Evolutionary conservation across 1,284 basidiomycete species (phyloP).

Genomic region (Hortiboletus rubellus): DNA sequence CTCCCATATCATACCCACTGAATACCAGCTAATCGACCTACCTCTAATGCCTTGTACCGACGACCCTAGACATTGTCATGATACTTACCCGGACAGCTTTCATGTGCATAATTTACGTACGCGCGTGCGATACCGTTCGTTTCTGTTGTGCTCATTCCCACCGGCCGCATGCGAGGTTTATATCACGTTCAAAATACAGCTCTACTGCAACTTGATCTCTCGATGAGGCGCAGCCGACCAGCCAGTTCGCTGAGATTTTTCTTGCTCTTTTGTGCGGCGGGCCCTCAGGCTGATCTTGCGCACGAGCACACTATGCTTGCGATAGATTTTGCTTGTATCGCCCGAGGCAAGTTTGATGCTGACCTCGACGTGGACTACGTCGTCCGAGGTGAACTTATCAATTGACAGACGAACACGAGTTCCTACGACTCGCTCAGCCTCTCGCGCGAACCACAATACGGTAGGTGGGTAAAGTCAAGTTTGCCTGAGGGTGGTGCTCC

Average conservation of each 20-base stretch:
- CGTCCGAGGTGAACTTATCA: not conserved
- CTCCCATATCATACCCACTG: constrained; percentile 5
- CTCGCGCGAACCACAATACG: not conserved
- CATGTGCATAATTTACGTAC: constrained; percentile 25
- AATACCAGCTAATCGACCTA: constrained; percentile 16
- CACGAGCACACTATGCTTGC: not conserved
- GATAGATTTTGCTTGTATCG: not conserved
- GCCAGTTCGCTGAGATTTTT: too few species aligned
- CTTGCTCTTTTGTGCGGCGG: not conserved
- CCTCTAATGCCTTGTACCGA: not conserved
- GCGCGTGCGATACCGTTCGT: constrained; percentile 4
- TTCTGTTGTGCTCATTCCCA: not conserved
- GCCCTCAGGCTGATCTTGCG: not conserved
- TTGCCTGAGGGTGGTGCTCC: not conserved
- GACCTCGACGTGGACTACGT: not conserved
- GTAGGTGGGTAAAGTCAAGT: not conserved
- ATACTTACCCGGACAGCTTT: constrained; percentile 14
- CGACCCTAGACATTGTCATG: constrained; percentile 9
- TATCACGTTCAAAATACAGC: not conserved
- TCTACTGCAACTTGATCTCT: not conserved
- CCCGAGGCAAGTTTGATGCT: not conserved
- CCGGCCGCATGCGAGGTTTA: not conserved
- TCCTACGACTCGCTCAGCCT: too few species aligned
- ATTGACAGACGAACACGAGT: not conserved
- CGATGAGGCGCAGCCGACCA: not conserved